phyloP scores from a whole-genome alignment of 495 filamentous ascomycete genomes.

The Aspergillus sclerotiicarbonarius region DNA sequence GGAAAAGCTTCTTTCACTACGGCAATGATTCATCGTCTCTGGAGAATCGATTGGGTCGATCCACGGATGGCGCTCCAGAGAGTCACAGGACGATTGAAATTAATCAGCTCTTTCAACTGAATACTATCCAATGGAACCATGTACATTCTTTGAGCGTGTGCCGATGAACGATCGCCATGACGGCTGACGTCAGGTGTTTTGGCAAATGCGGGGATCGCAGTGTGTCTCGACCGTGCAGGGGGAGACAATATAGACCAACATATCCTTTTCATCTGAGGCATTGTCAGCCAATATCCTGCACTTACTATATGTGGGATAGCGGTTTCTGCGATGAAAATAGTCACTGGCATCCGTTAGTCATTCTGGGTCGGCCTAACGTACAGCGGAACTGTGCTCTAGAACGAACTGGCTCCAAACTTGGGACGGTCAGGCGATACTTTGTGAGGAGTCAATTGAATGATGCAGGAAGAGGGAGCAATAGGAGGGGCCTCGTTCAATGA shows the following conservation, averaged over 20 bases:
- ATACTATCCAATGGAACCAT: background rate
- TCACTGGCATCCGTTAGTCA: background rate
- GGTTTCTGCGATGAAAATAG: background rate
- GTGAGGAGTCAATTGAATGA: too few species aligned
- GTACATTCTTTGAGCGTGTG: background rate
- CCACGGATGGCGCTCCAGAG: background rate
- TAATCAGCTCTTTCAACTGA: background rate
- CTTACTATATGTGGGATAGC: too few species aligned
- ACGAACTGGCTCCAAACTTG: background rate
- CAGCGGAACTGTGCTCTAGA: background rate
- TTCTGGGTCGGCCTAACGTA: background rate
- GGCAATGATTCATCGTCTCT: slow-evolving; percentile 7
- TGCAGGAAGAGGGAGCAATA: too few species aligned
- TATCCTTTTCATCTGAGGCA: too few species aligned
- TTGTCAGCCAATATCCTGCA: too few species aligned
- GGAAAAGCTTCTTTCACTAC: background rate
- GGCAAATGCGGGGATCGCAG: slow-evolving; percentile 12
- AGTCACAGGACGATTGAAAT: background rate
- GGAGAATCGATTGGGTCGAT: background rate
- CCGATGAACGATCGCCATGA: background rate
- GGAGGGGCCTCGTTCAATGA: too few species aligned
- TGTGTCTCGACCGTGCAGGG: too few species aligned
- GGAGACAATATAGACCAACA: too few species aligned
- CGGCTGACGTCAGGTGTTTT: slow-evolving; percentile 15
- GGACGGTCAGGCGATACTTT: background rate